phyloP scores from a whole-genome alignment of 2,329 filamentous ascomycete species.

The Rutstroemia sp. region DNA sequence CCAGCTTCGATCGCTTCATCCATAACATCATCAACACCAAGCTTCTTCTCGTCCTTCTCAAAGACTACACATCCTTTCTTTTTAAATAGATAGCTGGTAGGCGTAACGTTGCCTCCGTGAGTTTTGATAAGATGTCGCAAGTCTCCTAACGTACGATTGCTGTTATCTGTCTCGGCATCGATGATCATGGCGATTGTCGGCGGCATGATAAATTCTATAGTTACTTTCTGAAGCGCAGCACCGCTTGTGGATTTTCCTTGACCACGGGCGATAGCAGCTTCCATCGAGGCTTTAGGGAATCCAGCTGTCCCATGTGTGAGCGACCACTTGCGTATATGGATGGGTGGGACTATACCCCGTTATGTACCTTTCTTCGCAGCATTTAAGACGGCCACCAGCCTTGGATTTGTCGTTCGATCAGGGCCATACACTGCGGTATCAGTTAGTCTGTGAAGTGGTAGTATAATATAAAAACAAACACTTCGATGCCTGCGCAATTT shows the following conservation, averaged over 20 bases:
- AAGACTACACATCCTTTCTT: slow-evolving; percentile 71
- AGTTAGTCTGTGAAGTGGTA: slow-evolving; percentile 10
- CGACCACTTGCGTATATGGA: slow-evolving; percentile 8
- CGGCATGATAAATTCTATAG: slow-evolving; percentile 74
- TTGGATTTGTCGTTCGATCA: slow-evolving; percentile 66
- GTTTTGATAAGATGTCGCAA: slow-evolving; percentile 65
- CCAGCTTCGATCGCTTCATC: slow-evolving; percentile 81
- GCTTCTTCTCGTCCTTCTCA: slow-evolving; percentile 44
- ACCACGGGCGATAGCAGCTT: slow-evolving; percentile 78
- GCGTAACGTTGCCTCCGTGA: slow-evolving; percentile 59
- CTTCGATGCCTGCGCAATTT: slow-evolving; percentile 69
- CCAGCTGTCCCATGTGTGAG: slow-evolving; percentile 42
- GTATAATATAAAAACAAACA: slow-evolving; percentile 38
- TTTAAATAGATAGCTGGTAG: slow-evolving; percentile 79
- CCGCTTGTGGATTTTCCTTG: slow-evolving; percentile 76
- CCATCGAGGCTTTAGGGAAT: slow-evolving; percentile 78
- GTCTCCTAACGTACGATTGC: slow-evolving; percentile 64
- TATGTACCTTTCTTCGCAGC: slow-evolving; percentile 67
- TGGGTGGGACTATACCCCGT: slow-evolving; percentile 21
- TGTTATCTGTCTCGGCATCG: slow-evolving; percentile 80
- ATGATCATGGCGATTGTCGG: slow-evolving; percentile 67
- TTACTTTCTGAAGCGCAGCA: slow-evolving; percentile 65
- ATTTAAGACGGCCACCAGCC: slow-evolving; percentile 63
- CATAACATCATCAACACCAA: slow-evolving; percentile 59
- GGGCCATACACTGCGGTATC: slow-evolving; percentile 59